Percentiles rank a stretch among this genome's conserved stretches.
These are phyloP conservation scores for Macroventuria anomochaeta DNA, from an alignment of 2,329 filamentous ascomycete species.

Conservation along the genomic window DNA sequence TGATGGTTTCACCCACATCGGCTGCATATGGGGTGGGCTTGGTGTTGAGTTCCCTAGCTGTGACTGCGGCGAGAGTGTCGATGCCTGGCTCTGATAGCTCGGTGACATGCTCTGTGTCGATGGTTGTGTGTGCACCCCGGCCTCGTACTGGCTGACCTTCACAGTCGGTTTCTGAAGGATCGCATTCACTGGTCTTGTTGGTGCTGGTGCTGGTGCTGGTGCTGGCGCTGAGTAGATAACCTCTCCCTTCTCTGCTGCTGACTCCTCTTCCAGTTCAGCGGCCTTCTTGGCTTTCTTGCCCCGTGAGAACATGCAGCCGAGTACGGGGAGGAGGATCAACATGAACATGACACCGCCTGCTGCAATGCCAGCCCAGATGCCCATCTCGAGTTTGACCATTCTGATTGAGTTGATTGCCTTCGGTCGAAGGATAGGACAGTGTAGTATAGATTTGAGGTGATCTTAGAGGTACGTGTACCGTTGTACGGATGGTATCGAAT, in stretches of 20 bases:
- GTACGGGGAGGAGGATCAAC: slow-evolving; percentile 7
- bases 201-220: not conserved
- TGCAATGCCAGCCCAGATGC: slow-evolving; percentile 13
- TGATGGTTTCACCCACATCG: slow-evolving; percentile 8
- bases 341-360: slow-evolving; percentile 13
- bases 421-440: not conserved
- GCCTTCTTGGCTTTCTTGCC: slow-evolving; percentile 9
- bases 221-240: slow-evolving; percentile 4
- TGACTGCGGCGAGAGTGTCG: slow-evolving; percentile 2
- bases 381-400: slow-evolving; percentile 15
- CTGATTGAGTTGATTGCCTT: not conserved
- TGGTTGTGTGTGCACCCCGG: not conserved
- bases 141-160: not conserved
- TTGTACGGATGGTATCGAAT: not conserved
- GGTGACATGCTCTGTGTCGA: slow-evolving; percentile 12
- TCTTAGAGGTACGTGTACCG: not conserved
- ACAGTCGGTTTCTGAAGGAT: slow-evolving; percentile 7
- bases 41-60: slow-evolving; percentile 5
- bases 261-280: not conserved
- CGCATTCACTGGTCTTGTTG: slow-evolving; percentile 9
- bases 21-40: slow-evolving; percentile 3
- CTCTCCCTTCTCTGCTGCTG: slow-evolving; percentile 14
- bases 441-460: not conserved
- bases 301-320: slow-evolving; percentile 13
- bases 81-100: slow-evolving; percentile 11